Conservation (phyloP, 768 basidiomycete species). For the Rhodotorula paludigena region DNA sequence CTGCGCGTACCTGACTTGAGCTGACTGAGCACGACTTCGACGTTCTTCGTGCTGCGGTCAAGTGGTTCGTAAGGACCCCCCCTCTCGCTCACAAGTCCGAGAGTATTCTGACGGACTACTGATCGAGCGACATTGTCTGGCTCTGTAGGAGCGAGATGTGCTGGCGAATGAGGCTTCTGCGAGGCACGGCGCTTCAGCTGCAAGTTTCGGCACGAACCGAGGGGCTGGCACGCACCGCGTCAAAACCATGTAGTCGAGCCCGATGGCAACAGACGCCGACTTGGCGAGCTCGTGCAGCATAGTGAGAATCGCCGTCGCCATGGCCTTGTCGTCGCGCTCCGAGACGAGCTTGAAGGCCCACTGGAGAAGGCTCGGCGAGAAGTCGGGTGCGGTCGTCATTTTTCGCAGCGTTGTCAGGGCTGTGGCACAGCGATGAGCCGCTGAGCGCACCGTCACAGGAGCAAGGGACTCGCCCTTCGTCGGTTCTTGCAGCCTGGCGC, state of each 20-base stretch:
- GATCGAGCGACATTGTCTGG: neutral
- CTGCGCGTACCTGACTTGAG: neutral
- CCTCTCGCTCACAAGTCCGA: too few species aligned
- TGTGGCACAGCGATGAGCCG: fast-evolving
- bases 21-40: neutral
- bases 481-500: neutral
- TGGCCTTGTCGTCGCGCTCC: neutral
- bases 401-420: neutral
- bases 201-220: neutral
- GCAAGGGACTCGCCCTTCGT: neutral
- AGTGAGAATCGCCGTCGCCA: neutral
- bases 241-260: neutral
- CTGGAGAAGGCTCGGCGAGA: constrained; percentile 2
- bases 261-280: too few species aligned
- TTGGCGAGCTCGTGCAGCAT: neutral
- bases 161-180: constrained; percentile 2
- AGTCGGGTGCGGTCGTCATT: constrained; percentile 1
- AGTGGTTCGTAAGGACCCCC: neutral
- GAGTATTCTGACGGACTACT: neutral
- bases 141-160: neutral
- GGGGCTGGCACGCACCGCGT: neutral
- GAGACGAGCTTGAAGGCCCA: constrained; percentile 15
- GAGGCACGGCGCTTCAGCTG: neutral
- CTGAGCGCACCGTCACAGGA: fast-evolving
- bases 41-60: too few species aligned